These are phyloP conservation scores for Glaciozyma antarctica DNA, from an alignment of 768 basidiomycete species.

Conservation along the genomic window DNA sequence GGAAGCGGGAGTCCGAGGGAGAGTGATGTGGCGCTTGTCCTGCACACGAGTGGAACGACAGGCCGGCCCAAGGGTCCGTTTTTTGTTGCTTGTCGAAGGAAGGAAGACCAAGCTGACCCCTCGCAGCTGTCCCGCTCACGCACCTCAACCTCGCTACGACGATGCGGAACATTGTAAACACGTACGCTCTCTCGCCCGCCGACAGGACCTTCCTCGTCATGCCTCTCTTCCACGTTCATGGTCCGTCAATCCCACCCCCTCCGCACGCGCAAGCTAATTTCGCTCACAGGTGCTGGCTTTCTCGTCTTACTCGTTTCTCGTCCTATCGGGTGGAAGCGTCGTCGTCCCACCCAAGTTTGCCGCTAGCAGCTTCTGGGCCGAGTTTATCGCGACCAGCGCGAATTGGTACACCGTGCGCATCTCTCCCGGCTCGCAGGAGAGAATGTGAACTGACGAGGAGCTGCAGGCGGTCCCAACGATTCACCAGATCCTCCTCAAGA, in stretches of 20 bases:
- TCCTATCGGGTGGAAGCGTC: slow-evolving; percentile 50
- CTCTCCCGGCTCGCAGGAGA: background rate
- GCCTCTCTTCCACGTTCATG: slow-evolving; percentile 56
- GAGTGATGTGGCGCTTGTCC: slow-evolving; percentile 48
- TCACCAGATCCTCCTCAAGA: slow-evolving; percentile 39
- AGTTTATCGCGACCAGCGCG: slow-evolving; percentile 40
- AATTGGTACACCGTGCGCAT: slow-evolving; percentile 47
- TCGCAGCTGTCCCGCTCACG: slow-evolving; percentile 36
- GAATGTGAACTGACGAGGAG: background rate
- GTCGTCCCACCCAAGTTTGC: slow-evolving; percentile 53
- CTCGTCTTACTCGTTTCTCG: slow-evolving; percentile 53
- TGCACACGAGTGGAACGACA: slow-evolving; percentile 55
- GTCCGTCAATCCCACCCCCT: background rate
- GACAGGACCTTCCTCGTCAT: slow-evolving; percentile 44
- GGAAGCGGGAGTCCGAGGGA: slow-evolving; percentile 36
- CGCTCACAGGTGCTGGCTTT: slow-evolving; percentile 43
- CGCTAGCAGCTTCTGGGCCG: slow-evolving; percentile 48
- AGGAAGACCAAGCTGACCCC: background rate
- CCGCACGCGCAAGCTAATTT: background rate
- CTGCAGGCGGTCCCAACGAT: slow-evolving; percentile 35
- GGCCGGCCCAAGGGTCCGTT: slow-evolving; percentile 50
- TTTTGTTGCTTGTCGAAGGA: background rate
- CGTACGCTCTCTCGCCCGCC: slow-evolving; percentile 37
- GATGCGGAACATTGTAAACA: slow-evolving; percentile 38
- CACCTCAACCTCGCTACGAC: slow-evolving; percentile 40